Evolutionary conservation across 192 early-diverging fungal species (phyloP).

Genomic region (Coemansia sp.): DNA sequence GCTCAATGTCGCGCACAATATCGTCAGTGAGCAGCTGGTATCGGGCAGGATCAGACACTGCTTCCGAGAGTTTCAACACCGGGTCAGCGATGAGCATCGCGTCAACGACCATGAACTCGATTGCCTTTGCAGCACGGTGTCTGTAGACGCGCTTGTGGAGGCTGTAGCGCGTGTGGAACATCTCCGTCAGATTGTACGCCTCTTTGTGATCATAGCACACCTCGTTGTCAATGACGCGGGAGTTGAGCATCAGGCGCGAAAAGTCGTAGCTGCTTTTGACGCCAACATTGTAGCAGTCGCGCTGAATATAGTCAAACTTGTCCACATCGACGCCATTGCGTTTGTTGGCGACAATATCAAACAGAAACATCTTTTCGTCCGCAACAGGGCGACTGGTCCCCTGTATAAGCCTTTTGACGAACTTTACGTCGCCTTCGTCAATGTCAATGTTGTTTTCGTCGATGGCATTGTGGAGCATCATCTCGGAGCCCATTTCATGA

Average conservation of each 20-base stretch:
- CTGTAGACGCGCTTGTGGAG: conserved; percentile 85
- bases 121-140: conserved; percentile 73
- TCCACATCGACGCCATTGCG: conserved; percentile 93
- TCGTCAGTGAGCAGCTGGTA: conserved; percentile 83
- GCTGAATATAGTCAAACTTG: conserved; percentile 80
- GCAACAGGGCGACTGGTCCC: conserved; percentile 46
- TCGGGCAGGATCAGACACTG: conserved; percentile 62
- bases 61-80: conserved; percentile 59
- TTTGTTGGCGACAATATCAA: conserved; percentile 97
- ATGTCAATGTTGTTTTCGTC: conserved; percentile 72
- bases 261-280: conserved; percentile 60
- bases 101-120: conserved; percentile 91
- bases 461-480: conserved; percentile 81
- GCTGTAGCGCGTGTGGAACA: conserved; percentile 79
- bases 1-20: conserved; percentile 73
- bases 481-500: conserved; percentile 78
- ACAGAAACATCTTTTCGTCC: conserved; percentile 70
- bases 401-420: conserved; percentile 74
- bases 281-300: conserved; percentile 75
- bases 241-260: conserved; percentile 72
- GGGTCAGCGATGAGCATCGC: conserved; percentile 80
- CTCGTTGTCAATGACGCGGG: conserved; percentile 84
- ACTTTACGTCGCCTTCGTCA: conserved; percentile 56
- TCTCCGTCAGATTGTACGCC: conserved; percentile 81
- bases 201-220: conserved; percentile 91